phyloP scores from a whole-genome alignment of 352 stramenopile species.

The Pythium rhizo-oryzae region DNA sequence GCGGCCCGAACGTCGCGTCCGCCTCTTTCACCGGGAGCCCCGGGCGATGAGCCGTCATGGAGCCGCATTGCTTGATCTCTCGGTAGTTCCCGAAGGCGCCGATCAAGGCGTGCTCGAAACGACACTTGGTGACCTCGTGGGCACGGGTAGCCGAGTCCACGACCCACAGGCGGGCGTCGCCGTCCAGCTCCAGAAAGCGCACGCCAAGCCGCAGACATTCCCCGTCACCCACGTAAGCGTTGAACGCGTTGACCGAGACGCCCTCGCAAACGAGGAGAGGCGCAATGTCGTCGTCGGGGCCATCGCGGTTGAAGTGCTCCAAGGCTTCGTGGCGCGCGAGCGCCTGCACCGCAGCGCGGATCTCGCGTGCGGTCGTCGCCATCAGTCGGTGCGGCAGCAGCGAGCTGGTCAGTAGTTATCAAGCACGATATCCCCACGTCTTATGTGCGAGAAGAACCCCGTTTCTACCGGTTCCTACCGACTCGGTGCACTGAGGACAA shows the following conservation, averaged over 20 bases:
- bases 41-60: conserved; percentile 20
- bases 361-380: conserved; percentile 17
- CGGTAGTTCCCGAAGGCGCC: conserved; percentile 17
- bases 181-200: conserved; percentile 29
- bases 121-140: conserved; percentile 19
- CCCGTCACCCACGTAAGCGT: conserved; percentile 25
- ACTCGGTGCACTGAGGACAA: too few species aligned
- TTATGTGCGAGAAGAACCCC: too few species aligned
- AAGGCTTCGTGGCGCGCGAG: background rate
- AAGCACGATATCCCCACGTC: too few species aligned
- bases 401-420: too few species aligned
- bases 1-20: conserved; percentile 30
- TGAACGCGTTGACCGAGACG: conserved; percentile 31
- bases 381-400: too few species aligned
- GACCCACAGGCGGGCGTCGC: conserved; percentile 24
- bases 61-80: conserved; percentile 17
- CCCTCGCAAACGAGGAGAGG: conserved; percentile 28
- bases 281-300: conserved; percentile 20
- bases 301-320: background rate
- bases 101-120: conserved; percentile 16
- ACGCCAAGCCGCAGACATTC: conserved; percentile 26
- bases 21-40: conserved; percentile 28
- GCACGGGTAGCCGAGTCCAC: conserved; percentile 16
- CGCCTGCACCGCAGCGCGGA: conserved; percentile 8
- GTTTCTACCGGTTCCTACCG: too few species aligned